Base-by-base conservation (phyloP, 192 early-diverging fungal species). In the Linnemannia exigua region DNA sequence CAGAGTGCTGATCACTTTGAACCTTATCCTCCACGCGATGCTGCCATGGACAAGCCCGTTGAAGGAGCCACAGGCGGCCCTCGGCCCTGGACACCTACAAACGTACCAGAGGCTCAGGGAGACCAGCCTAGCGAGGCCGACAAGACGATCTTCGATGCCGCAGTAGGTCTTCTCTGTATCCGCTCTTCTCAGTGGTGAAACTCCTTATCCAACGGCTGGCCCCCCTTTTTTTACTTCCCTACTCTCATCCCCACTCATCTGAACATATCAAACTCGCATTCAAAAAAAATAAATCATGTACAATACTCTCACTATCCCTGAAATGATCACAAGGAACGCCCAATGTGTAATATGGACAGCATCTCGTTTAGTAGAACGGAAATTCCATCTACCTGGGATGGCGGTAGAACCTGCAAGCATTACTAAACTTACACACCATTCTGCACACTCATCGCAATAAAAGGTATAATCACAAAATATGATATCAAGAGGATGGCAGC, bases 81-180 rank as follows among this genome's bases (percentile, higher is more conserved):
- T 19, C 81, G 61, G 25, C 50, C 47, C 22, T 83, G 75, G 71
- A 35, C 61, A 36, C 22, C 50, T 31, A 14, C 37, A 8, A 33
- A 22, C 28, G 76, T 37, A 47, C 25, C 73, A 6, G 80, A 75
- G 31, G 54, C 51, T 1, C 72, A 68, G 0, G 36, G n/a, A 52
- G 79, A 80, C 61, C 35, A 69, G 2, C 28, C 50, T 14, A 75
- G 72, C 4, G 76, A 75, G 67, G 61, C 77, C 12, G 84, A 86
- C 70, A 86, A 86, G 73, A 67, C 74, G 12, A 77, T 86, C n/a
- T 76, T 70, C 37, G 84, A 86, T 25, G 84, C 84, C 5, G 84
- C 84, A 19, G 46, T 86, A 38, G 79, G 79, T 15, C 79, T 86
- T 14, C 36, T 86, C 9, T 67, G 51, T 33, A 79, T 86, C 38